A percentile compares a stretch with the other conserved stretches of the same genome.
Conservation (phyloP, 2,329 filamentous ascomycete genomes). For the Alternaria sp. region DNA sequence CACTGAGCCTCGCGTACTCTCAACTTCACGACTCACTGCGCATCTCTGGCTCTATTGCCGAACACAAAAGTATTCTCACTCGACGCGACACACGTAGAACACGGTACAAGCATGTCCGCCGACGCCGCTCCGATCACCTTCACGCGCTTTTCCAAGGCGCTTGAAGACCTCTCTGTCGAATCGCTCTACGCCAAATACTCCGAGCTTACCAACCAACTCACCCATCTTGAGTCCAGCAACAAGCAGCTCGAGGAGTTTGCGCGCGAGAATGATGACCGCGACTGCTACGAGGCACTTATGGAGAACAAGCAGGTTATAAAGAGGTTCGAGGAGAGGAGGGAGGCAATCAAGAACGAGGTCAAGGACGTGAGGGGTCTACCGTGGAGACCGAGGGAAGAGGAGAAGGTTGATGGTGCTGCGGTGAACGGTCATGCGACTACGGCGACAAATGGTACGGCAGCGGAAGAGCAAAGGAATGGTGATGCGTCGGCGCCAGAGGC, state of each 20-base stretch:
- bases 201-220: constrained; percentile 78
- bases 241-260: constrained; percentile 72
- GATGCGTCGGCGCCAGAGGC: background rate
- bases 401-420: constrained; percentile 6
- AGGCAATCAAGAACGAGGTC: constrained; percentile 71
- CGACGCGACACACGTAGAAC: background rate
- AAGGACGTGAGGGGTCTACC: constrained; percentile 64
- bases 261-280: constrained; percentile 65
- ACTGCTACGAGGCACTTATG: constrained; percentile 76
- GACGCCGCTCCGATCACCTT: constrained; percentile 69
- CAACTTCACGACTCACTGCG: background rate
- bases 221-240: constrained; percentile 78
- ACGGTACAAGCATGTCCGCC: constrained; percentile 65
- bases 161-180: constrained; percentile 71
- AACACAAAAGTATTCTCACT: background rate
- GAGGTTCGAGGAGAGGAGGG: constrained; percentile 73
- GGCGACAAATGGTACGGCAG: background rate
- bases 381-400: constrained; percentile 55
- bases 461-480: background rate
- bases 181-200: constrained; percentile 77
- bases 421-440: background rate
- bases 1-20: background rate
- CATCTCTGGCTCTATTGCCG: background rate
- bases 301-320: constrained; percentile 76
- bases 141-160: constrained; percentile 71